Conservation (phyloP, 768 basidiomycete genomes). For the Agrocybe chaxingu region DNA sequence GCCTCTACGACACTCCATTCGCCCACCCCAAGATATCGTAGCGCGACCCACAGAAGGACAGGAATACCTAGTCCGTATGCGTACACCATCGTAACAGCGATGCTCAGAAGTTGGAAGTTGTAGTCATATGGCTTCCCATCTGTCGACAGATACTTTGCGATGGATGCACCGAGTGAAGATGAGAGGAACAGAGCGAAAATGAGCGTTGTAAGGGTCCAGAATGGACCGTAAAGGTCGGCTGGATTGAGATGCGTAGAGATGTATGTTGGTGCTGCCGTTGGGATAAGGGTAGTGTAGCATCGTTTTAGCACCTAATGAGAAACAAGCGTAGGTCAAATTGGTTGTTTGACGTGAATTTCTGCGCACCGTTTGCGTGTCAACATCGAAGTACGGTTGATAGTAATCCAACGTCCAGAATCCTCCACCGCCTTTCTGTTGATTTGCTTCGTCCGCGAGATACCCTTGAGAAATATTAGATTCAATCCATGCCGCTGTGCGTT, state of each 20-base stretch:
- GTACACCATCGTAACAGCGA: constrained; percentile 84
- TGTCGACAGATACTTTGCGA: constrained; percentile 79
- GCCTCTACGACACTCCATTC: constrained; percentile 90
- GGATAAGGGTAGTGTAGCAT: constrained; percentile 77
- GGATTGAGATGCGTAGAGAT: constrained; percentile 62
- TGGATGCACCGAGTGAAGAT: constrained; percentile 86
- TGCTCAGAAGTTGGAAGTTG: constrained; percentile 81
- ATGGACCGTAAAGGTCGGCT: constrained; percentile 85
- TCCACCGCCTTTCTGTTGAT: constrained; percentile 40
- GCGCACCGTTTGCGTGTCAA: constrained; percentile 72
- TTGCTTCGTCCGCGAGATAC: constrained; percentile 55
- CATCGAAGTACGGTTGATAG: constrained; percentile 86
- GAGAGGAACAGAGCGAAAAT: constrained; percentile 92
- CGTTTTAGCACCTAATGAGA: constrained; percentile 58
- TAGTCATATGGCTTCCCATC: constrained; percentile 61
- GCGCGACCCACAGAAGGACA: constrained; percentile 75
- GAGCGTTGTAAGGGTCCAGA: constrained; percentile 97
- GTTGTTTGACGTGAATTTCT: not conserved
- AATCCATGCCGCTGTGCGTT: not conserved
- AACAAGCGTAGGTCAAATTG: constrained; percentile 1
- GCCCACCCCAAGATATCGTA: constrained; percentile 83
- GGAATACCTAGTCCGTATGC: constrained; percentile 84
- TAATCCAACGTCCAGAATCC: constrained; percentile 83
- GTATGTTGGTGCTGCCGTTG: constrained; percentile 57
- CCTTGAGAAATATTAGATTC: constrained; percentile 36